These are phyloP conservation scores for Sporisorium graminicola DNA, from an alignment of 1,284 basidiomycete genomes.

Conservation along the genomic window DNA sequence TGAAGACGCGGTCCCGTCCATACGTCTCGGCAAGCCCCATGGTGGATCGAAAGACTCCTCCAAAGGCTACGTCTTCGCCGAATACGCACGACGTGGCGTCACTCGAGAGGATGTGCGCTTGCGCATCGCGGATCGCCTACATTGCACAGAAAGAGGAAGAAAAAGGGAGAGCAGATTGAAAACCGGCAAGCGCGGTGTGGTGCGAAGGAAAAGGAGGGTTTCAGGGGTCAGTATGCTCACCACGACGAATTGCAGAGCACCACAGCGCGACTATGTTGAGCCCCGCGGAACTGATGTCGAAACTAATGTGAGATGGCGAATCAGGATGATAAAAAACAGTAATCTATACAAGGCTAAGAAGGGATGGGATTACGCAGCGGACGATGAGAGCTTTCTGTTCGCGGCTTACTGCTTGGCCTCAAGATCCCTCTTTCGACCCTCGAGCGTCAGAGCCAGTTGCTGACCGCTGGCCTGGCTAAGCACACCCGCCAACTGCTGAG, in stretches of 20 bases:
- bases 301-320: constrained; percentile 1
- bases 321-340: not conserved
- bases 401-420: constrained; percentile 50
- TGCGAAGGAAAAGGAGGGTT: not conserved
- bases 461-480: constrained; percentile 61
- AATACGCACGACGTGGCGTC: constrained; percentile 90
- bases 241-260: not conserved
- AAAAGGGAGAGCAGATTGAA: not conserved
- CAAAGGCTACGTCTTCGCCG: constrained; percentile 77
- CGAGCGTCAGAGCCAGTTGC: constrained; percentile 58
- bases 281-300: not conserved
- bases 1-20: constrained; percentile 69
- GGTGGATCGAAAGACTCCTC: constrained; percentile 91
- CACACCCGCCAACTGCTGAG: constrained; percentile 58
- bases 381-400: no score
- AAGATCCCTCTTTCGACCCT: constrained; percentile 60
- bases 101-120: constrained; percentile 51
- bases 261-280: not conserved
- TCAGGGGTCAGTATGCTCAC: constrained; percentile 17
- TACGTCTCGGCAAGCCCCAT: constrained; percentile 93
- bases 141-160: not conserved
- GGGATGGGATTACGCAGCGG: not conserved
- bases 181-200: not conserved
- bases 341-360: constrained; percentile 18
- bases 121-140: constrained; percentile 64